Evolutionary conservation across 306 rosid species (phyloP), one percentile per base, ranked within the genome.

Genomic region (Vigna angularis): DNA sequence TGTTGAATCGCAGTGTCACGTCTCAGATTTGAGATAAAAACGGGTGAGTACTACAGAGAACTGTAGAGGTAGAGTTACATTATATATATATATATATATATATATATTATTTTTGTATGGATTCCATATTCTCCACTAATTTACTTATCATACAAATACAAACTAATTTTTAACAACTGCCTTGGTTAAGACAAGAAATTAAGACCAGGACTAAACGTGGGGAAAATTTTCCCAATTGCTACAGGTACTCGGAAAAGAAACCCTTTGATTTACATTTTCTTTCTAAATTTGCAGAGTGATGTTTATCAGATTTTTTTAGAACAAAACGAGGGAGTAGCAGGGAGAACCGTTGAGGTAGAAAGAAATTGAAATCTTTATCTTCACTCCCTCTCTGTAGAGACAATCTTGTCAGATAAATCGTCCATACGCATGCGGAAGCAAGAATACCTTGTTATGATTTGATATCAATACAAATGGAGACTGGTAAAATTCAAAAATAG

Each of bases 391-490:
- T 40, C 6, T 7, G 44, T 8, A 40, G 44, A 47, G 14, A 44
- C 48, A 10, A 9, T 1, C 3, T 44, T 3, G 61, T 9, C 11
- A 40, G 45, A 40, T 40, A 5, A 7, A 40, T 40, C 11, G 11
- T 40, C 2, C 3, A 1, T 40, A 40, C 11, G 10, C 11, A 40
- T 7, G 11, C 45, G 45, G 10, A 8, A 40, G 11, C 11, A 5
- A 5, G 45, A 40, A 40, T 40, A 40, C 10, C 3, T 7, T 40
- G 8, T 2, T 8, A 40, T 9, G 59, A 53, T 53, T 17, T 18
- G 30, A 18, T 40, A 61, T 38, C 16, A 24, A 16, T 59, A 79
- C 58, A 63, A 26, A 72, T 28, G 18, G 30, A 47, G 59, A 53
- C 62, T 17, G 12, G 13, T 44, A 44, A 49, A 15, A 2, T 45